Base-by-base conservation (phyloP, 805 yeast genomes). In the Wickerhamomyces mucosus region DNA sequence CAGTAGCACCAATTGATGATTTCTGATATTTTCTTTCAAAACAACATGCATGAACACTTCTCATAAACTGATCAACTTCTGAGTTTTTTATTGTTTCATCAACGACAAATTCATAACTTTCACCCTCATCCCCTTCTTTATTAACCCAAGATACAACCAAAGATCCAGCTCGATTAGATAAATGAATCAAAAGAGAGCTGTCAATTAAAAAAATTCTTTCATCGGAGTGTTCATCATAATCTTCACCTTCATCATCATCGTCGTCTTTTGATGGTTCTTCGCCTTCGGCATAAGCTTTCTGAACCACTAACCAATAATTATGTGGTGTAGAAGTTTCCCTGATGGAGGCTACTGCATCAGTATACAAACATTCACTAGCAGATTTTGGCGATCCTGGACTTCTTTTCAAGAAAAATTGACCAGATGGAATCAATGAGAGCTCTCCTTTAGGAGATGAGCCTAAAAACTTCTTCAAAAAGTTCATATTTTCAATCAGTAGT, bases 341-440 rank as follows among this genome's bases (percentile, higher is more conserved):
- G 29, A 89, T 75, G 3, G 77, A 61, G 11, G 89, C 75, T 23
- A 75, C 74, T 2, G 94, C 88, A 43, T 84, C 94, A 37, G 74
- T 78, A 55, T 75, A 88, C 15, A 85, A 63, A 46, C 88, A 79
- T 55, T 92, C 96, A 21, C 75, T 63, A 17, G 76, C 86, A 7
- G 95, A 88, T 51, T 85, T 84, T 10, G 96, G 96, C 3, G 95
- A 82, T 15, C 65, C 67, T 6, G 82, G 80, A 1, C 82, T 67
- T 29, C 97, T 63, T 13, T 80, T 67, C 27, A 89, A 63, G 48
- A 66, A 81, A 28, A 89, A 65, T 56, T 77, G 78, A 4, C 96
- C 97, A 1, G 79, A 69, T 3, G 95, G 84, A 29, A 92, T 65
- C 46, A 70, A 65, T 8, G 75, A 72, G 20, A 84, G 55, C 36